Base-by-base conservation (phyloP, 108 stramenopile species). In the Bacterosira constricta region DNA sequence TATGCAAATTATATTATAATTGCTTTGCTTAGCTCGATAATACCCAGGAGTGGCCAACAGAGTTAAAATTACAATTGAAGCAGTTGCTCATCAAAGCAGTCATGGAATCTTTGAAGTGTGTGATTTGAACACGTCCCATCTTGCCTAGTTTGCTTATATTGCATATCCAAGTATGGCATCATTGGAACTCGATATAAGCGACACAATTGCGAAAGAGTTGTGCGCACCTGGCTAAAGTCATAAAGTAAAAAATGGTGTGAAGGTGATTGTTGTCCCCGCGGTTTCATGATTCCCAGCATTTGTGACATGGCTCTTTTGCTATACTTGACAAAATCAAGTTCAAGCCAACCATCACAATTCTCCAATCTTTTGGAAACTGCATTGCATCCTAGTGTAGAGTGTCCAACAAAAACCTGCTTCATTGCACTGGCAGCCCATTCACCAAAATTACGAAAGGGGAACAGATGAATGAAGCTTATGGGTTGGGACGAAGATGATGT, bases 21-120 rank as follows among this genome's bases (percentile, higher is more conserved):
- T n/a, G n/a, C n/a, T n/a, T n/a, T n/a, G n/a, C n/a, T n/a, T n/a
- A n/a, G n/a, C n/a, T n/a, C n/a, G n/a, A n/a, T n/a, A n/a, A n/a
- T n/a, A n/a, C n/a, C n/a, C n/a, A n/a, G n/a, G n/a, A n/a, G n/a
- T n/a, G n/a, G n/a, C n/a, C n/a, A n/a, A n/a, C n/a, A n/a, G n/a
- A n/a, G n/a, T n/a, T n/a, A 47, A 17, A 47, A 9, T 52, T 27
- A 52, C 26, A 52, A 23, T 27, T 30, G 51, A 54, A 34, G 31
- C 10, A 63, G 62, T 47, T 63, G 12, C 44, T 63, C 27, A 47
- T 63, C 62, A 26, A 63, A 63, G 25, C 62, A 63, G 17, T 63
- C 45, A 45, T 63, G 62, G 10, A 63, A 63, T 32, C 30, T 63
- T 39, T 47, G 31, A 0, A 63, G 9, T 6, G 45, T 63, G 8